Percentiles rank a stretch among this genome's conserved stretches.
Conservation (phyloP, 208 protist genomes). For the Trypanosoma caninum region DNA sequence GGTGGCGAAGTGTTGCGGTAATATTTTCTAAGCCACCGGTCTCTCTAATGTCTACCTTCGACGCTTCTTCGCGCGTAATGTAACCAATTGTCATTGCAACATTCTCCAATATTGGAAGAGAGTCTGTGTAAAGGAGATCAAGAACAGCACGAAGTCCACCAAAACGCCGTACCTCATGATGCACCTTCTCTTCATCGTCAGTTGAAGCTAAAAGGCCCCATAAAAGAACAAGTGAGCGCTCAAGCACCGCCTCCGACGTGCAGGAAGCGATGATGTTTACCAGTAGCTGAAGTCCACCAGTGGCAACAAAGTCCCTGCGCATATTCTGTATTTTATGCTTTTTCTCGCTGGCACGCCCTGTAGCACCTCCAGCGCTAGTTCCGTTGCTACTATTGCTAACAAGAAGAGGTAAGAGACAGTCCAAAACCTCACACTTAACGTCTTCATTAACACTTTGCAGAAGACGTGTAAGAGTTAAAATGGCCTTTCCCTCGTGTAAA, state of each 20-base stretch:
- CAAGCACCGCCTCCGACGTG: slow-evolving; percentile 84
- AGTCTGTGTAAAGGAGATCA: slow-evolving; percentile 89
- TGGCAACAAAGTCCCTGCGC: slow-evolving; percentile 63
- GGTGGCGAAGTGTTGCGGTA: slow-evolving; percentile 85
- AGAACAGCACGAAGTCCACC: slow-evolving; percentile 84
- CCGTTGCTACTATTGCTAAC: slow-evolving; percentile 17
- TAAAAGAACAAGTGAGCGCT: slow-evolving; percentile 85
- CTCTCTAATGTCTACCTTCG: slow-evolving; percentile 86
- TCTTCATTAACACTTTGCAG: slow-evolving; percentile 91
- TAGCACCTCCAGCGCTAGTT: slow-evolving; percentile 7
- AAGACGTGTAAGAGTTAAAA: slow-evolving; percentile 52
- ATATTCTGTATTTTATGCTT: slow-evolving; percentile 13
- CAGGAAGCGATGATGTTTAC: slow-evolving; percentile 83
- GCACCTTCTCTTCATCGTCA: slow-evolving; percentile 53
- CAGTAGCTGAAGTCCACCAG: slow-evolving; percentile 75
- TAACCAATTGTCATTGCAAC: slow-evolving; percentile 92
- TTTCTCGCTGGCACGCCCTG: slow-evolving; percentile 10
- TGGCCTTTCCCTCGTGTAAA: slow-evolving; percentile 37
- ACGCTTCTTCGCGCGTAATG: slow-evolving; percentile 90
- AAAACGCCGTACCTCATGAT: slow-evolving; percentile 59
- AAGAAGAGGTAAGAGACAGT: slow-evolving; percentile 70
- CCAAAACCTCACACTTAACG: slow-evolving; percentile 85
- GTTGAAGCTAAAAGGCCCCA: slow-evolving; percentile 83
- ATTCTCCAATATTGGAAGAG: slow-evolving; percentile 89
- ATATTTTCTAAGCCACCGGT: slow-evolving; percentile 89